These are phyloP conservation scores for Xylaria polymorpha DNA, from an alignment of 2,329 filamentous ascomycete species.

Conservation along the genomic window DNA sequence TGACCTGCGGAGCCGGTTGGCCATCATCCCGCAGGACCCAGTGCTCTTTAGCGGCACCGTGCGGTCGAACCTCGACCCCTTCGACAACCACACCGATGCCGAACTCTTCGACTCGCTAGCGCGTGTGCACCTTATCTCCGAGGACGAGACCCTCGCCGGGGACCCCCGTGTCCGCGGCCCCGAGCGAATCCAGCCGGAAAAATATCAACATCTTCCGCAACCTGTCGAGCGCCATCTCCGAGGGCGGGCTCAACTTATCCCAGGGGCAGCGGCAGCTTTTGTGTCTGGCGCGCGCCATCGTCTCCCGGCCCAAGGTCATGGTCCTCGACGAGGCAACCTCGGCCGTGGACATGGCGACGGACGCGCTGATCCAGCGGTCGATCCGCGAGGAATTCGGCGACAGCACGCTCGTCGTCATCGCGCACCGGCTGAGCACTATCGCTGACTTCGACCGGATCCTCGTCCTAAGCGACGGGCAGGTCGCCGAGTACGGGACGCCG, in stretches of 20 bases:
- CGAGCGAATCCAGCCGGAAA: conserved; percentile 52
- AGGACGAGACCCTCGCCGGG: conserved; percentile 50
- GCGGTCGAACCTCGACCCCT: conserved; percentile 81
- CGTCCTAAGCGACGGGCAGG: conserved; percentile 74
- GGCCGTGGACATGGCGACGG: conserved; percentile 82
- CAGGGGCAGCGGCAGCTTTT: conserved; percentile 82
- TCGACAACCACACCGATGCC: conserved; percentile 74
- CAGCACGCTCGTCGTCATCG: conserved; percentile 78
- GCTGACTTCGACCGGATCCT: conserved; percentile 81
- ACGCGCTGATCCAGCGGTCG: conserved; percentile 76
- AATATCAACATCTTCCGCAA: conserved; percentile 75
- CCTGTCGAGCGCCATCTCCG: conserved; percentile 72
- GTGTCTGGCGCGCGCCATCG: conserved; percentile 78
- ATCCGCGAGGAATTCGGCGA: conserved; percentile 76
- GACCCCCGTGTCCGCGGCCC: conserved; percentile 50
- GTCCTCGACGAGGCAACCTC: conserved; percentile 84
- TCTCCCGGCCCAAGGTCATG: conserved; percentile 79
- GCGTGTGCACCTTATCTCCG: conserved; percentile 73
- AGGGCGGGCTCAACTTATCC: conserved; percentile 79
- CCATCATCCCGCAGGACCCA: conserved; percentile 84
- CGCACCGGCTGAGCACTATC: conserved; percentile 80
- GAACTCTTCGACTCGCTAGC: conserved; percentile 76
- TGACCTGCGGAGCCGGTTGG: conserved; percentile 76
- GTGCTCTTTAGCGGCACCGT: conserved; percentile 85
- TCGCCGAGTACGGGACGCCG: conserved; percentile 75